A percentile compares a stretch with the other conserved stretches of the same genome.
Conservation (phyloP, 192 early-diverging fungal genomes). For the Coemansia javaensis region DNA sequence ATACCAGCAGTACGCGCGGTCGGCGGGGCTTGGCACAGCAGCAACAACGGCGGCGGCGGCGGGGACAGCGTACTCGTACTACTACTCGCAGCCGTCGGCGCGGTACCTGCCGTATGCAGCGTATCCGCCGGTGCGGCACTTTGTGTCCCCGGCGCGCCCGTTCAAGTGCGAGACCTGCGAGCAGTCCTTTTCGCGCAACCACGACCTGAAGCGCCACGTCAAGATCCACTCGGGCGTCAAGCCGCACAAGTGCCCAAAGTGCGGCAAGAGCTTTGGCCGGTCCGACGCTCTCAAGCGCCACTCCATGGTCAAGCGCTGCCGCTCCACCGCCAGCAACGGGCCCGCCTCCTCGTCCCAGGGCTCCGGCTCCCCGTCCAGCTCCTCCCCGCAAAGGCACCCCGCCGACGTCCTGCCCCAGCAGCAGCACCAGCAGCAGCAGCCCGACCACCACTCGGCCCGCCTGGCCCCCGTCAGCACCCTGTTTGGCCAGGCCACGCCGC, state of each 20-base stretch:
- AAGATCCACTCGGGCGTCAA: conserved; percentile 72
- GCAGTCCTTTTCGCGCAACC: conserved; percentile 64
- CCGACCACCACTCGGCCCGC: conserved; percentile 19
- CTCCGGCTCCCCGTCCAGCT: neutral
- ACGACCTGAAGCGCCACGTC: conserved; percentile 71
- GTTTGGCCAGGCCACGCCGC: conserved; percentile 30
- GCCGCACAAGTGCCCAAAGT: conserved; percentile 68
- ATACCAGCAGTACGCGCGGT: conserved; percentile 47
- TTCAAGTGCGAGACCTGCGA: conserved; percentile 55
- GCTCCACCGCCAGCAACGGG: conserved; percentile 14
- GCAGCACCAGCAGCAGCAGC: conserved; percentile 16
- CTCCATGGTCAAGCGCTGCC: conserved; percentile 59
- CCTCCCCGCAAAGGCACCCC: neutral
- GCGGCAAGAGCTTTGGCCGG: conserved; percentile 69
- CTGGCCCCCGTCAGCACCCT: conserved; percentile 32
- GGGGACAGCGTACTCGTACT: conserved; percentile 25
- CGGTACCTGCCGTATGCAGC: conserved; percentile 47
- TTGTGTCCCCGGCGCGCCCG: conserved; percentile 50
- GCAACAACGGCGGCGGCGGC: neutral
- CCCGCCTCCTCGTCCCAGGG: conserved; percentile 2
- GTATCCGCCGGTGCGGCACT: conserved; percentile 47
- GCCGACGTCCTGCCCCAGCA: no score
- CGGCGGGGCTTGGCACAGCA: conserved; percentile 12
- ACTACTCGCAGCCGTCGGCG: conserved; percentile 37
- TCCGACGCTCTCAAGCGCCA: conserved; percentile 71